A percentile compares a stretch with the other conserved stretches of the same genome.
phyloP scores from a whole-genome alignment of 2,329 filamentous ascomycete species.

The Alternaria gansuensis region DNA sequence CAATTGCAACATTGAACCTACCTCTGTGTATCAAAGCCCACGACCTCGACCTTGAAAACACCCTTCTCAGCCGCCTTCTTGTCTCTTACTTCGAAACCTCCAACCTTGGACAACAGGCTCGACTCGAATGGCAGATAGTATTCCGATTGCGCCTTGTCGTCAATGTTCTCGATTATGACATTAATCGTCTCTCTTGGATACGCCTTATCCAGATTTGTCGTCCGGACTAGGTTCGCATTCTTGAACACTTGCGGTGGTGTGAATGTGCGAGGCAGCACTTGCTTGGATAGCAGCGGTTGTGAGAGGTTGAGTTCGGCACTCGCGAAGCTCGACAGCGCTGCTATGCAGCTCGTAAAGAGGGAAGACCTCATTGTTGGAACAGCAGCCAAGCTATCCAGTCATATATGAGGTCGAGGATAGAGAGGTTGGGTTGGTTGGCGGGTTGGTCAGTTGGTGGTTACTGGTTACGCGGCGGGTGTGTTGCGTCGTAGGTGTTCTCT shows the following conservation, averaged over 20 bases:
- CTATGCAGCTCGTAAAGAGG: constrained; percentile 55
- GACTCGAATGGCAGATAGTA: constrained; percentile 91
- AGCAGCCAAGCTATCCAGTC: constrained; percentile 44
- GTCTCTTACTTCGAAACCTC: constrained; percentile 89
- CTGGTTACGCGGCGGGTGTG: constrained; percentile 35
- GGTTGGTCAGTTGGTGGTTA: constrained; percentile 31
- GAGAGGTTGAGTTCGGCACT: constrained; percentile 66
- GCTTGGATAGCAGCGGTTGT: constrained; percentile 63
- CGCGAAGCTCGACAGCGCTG: constrained; percentile 69
- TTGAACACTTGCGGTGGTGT: constrained; percentile 90
- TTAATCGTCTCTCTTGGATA: constrained; percentile 92
- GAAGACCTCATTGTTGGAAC: constrained; percentile 53
- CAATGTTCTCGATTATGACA: constrained; percentile 90
- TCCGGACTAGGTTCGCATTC: constrained; percentile 89
- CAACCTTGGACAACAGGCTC: constrained; percentile 77
- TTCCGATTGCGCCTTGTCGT: constrained; percentile 78
- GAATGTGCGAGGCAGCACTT: constrained; percentile 66
- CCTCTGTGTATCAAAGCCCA: constrained; percentile 67
- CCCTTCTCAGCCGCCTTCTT: constrained; percentile 78
- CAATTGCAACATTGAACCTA: constrained; percentile 30
- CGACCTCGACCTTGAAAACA: constrained; percentile 73
- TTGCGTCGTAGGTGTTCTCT: constrained; percentile 52
- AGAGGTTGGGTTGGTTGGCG: constrained; percentile 18
- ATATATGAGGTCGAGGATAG: constrained; percentile 38
- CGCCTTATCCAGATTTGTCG: constrained; percentile 90